A percentile compares a stretch with the other conserved stretches of the same genome.
These are phyloP conservation scores for Ophiocordyceps unilateralis DNA, from an alignment of 2,329 filamentous ascomycete species.

Conservation along the genomic window DNA sequence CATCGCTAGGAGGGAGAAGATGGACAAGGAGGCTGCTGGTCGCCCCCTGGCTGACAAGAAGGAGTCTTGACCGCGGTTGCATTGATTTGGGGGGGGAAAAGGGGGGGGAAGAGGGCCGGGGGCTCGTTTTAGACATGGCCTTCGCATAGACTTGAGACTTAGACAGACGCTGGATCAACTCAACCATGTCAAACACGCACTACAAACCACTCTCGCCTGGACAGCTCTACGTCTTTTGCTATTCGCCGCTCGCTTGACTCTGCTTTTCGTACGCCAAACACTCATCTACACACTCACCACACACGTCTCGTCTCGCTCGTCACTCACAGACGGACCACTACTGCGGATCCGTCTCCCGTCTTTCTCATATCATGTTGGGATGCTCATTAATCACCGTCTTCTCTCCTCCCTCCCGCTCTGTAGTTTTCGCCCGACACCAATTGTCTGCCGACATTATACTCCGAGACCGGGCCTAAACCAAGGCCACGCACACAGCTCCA, in stretches of 20 bases:
- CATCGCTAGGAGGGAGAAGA: slow-evolving; percentile 69
- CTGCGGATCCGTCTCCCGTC: too few relatives aligned
- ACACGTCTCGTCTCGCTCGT: too few relatives aligned
- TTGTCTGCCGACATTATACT: background rate
- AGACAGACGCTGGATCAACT: background rate
- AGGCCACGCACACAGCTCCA: background rate
- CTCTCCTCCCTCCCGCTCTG: background rate
- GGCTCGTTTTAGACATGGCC: background rate
- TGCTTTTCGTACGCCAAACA: too few relatives aligned
- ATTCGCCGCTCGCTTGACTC: too few relatives aligned
- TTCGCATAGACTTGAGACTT: background rate
- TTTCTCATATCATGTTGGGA: background rate
- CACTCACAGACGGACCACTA: too few relatives aligned
- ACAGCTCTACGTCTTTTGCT: too few relatives aligned
- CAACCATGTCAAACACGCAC: too few relatives aligned
- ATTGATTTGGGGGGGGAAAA: background rate
- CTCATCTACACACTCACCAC: too few relatives aligned
- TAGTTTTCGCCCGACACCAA: background rate
- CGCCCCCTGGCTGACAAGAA: slow-evolving; percentile 19
- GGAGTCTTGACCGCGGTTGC: slow-evolving; percentile 7
- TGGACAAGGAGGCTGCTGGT: slow-evolving; percentile 55
- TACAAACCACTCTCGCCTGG: too few relatives aligned
- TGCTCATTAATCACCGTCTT: background rate
- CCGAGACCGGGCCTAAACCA: background rate
- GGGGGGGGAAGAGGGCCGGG: too few relatives aligned